phyloP scores from a whole-genome alignment of 1,284 basidiomycete genomes.

The Coniferiporia sulphurascens region DNA sequence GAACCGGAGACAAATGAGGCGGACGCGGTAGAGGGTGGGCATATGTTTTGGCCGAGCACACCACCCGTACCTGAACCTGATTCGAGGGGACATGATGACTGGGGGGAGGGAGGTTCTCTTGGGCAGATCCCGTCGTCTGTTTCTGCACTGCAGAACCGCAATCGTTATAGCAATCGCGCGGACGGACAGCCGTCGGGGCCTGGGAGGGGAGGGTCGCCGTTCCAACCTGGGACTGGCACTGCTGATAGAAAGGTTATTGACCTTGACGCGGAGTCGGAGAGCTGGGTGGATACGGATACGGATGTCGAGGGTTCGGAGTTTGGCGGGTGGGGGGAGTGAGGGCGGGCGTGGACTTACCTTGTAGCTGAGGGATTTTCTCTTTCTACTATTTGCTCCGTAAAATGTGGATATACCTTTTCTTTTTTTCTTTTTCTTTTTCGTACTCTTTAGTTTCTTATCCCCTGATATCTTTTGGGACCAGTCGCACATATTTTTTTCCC shows the following conservation, averaged over 20 bases:
- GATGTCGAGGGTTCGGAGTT: conserved; percentile 20
- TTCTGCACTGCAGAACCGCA: conserved; percentile 13
- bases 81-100: neutral
- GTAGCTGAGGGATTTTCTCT: no score
- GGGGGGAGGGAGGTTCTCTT: neutral
- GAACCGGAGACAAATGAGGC: neutral
- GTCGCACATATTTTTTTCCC: neutral
- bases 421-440: neutral
- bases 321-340: neutral
- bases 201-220: conserved; percentile 1
- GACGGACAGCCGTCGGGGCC: neutral
- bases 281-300: conserved; percentile 23
- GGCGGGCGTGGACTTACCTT: neutral
- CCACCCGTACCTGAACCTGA: neutral
- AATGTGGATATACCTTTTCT: neutral
- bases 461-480: neutral
- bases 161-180: neutral
- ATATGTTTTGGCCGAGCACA: neutral
- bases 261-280: conserved; percentile 19
- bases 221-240: neutral
- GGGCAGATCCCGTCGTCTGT: conserved; percentile 6
- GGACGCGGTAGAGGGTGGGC: neutral
- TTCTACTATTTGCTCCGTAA: neutral
- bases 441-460: neutral
- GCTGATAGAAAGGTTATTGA: neutral